A percentile compares a stretch with the other conserved stretches of the same genome.
Evolutionary conservation across 352 stramenopile genomes (phyloP).

Genomic region (Phytophthora brassicae): DNA sequence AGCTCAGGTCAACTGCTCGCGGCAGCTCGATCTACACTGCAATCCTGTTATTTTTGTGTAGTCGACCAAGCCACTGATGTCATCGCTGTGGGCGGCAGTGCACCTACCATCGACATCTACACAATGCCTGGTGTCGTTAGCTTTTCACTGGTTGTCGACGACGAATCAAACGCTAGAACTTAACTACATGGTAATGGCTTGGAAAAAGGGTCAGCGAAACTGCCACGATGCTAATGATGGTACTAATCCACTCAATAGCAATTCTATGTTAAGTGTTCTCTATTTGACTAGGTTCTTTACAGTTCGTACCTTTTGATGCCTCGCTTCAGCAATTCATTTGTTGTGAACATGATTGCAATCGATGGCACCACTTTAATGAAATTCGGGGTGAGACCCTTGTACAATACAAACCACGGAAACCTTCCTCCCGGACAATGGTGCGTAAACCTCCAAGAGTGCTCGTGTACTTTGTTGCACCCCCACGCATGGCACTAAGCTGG

Average conservation of each 20-base stretch:
- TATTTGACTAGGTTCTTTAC: constrained; percentile 24
- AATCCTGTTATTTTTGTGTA: constrained; percentile 70
- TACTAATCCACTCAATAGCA: too few relatives aligned
- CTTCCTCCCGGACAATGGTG: constrained; percentile 54
- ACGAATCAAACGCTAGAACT: constrained; percentile 29
- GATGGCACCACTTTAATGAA: constrained; percentile 81
- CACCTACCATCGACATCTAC: constrained; percentile 70
- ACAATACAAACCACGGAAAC: constrained; percentile 70
- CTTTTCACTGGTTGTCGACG: constrained; percentile 67
- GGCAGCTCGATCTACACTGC: constrained; percentile 49
- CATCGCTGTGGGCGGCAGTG: constrained; percentile 63
- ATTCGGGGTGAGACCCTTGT: constrained; percentile 69
- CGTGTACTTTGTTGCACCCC: constrained; percentile 37
- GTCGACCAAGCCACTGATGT: constrained; percentile 62
- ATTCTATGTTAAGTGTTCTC: constrained; percentile 21
- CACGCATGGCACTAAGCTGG: constrained; percentile 57
- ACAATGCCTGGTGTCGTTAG: constrained; percentile 82
- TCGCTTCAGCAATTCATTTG: constrained; percentile 74
- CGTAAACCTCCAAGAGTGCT: constrained; percentile 53
- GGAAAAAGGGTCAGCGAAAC: too few relatives aligned
- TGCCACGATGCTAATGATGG: too few relatives aligned
- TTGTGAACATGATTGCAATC: constrained; percentile 83
- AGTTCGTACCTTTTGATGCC: constrained; percentile 29
- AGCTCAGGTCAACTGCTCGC: constrained; percentile 64
- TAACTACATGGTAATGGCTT: too few relatives aligned